Evolutionary conservation across 495 filamentous ascomycete species (phyloP).

Genomic region (Penicillium lividum): DNA sequence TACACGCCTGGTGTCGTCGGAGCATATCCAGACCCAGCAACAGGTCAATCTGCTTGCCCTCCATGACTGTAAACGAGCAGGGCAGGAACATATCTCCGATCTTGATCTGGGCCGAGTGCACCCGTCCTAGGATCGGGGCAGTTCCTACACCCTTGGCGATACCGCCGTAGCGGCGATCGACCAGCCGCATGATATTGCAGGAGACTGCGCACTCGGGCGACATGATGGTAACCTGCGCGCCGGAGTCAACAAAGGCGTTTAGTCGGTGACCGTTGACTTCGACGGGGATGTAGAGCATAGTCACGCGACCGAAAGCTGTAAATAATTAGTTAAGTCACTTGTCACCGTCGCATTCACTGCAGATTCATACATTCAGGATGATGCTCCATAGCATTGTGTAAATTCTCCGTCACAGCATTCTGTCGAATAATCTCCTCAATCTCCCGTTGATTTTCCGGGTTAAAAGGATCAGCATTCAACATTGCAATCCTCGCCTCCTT

Average conservation of each 20-base stretch:
- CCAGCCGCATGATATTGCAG: conserved; percentile 96
- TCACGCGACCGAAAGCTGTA: conserved; percentile 86
- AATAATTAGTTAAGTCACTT: conserved; percentile 15
- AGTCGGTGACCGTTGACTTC: conserved; percentile 90
- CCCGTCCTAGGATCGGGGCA: conserved; percentile 89
- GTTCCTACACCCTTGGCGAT: conserved; percentile 93
- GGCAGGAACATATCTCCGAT: conserved; percentile 86
- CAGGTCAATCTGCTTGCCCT: conserved; percentile 96
- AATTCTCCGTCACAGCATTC: conserved; percentile 88
- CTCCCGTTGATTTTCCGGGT: conserved; percentile 82
- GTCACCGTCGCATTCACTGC: conserved; percentile 10
- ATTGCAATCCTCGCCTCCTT: conserved; percentile 76
- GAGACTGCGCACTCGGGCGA: conserved; percentile 85
- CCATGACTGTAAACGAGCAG: conserved; percentile 99
- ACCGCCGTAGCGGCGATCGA: conserved; percentile 87
- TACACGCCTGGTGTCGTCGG: conserved; percentile 87
- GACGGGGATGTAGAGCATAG: conserved; percentile 94
- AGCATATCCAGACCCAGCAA: conserved; percentile 95
- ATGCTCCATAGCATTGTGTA: conserved; percentile 93
- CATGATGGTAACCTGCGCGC: conserved; percentile 98
- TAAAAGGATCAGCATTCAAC: conserved; percentile 90
- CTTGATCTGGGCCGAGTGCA: conserved; percentile 90
- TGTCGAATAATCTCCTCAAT: conserved; percentile 97
- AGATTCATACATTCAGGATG: conserved; percentile 81
- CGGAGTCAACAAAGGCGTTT: conserved; percentile 97